These are phyloP conservation scores for Smittium culicis DNA, from an alignment of 371 early-diverging fungal species.

Conservation along the genomic window DNA sequence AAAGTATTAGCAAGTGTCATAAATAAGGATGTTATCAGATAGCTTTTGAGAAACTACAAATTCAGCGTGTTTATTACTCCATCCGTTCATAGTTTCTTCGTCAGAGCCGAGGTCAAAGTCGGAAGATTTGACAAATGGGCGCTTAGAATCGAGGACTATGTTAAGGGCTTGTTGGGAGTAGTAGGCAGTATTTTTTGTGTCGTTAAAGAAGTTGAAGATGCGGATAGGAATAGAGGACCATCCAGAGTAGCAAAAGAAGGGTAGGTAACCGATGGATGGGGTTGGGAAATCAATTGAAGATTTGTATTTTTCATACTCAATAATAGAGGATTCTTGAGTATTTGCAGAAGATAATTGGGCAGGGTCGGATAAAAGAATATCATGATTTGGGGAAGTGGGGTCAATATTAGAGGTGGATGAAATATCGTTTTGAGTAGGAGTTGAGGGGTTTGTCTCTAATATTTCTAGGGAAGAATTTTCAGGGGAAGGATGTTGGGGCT, in stretches of 20 bases:
- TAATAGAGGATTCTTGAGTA: background rate
- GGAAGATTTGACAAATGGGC: slow-evolving; percentile 4
- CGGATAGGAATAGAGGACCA: slow-evolving; percentile 26
- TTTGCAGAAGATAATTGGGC: too few species aligned
- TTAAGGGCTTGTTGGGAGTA: slow-evolving; percentile 30
- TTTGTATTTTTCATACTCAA: slow-evolving; percentile 10
- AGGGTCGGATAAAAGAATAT: background rate
- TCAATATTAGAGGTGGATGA: background rate
- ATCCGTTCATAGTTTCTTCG: slow-evolving; percentile 7
- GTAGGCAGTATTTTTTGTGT: slow-evolving; percentile 26
- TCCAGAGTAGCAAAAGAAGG: slow-evolving; percentile 24
- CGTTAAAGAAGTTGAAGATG: slow-evolving; percentile 30
- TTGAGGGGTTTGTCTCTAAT: background rate
- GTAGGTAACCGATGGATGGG: slow-evolving; percentile 26
- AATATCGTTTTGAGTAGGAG: background rate
- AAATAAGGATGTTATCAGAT: background rate
- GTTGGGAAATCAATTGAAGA: slow-evolving; percentile 3
- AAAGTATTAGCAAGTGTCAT: background rate
- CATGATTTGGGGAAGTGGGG: too few species aligned
- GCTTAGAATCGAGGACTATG: slow-evolving; percentile 26
- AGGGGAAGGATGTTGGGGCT: background rate
- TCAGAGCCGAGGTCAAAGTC: slow-evolving; percentile 1
- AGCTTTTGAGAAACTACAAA: slow-evolving; percentile 1
- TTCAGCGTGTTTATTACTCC: background rate
- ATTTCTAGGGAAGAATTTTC: background rate